Base-by-base conservation (phyloP, 2,329 filamentous ascomycete species). In the Pyrenophora graminea region DNA sequence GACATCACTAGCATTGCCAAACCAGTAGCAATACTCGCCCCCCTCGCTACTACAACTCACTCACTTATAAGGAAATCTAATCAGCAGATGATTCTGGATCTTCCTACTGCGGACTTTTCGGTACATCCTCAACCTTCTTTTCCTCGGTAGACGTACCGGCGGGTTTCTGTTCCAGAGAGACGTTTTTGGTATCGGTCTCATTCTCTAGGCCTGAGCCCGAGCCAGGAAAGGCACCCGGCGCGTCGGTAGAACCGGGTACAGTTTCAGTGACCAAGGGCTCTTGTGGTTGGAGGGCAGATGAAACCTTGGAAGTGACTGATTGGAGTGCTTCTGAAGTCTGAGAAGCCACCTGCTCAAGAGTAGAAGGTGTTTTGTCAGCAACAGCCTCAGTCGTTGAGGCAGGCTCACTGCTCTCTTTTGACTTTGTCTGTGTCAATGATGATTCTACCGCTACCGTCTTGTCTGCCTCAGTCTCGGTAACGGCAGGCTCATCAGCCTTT, bases 161-260 rank as follows among this genome's bases (percentile, higher is more conserved):
- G 23, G 44, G 42, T 23, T 59, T 55, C 31, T 56, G 37, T n/a
- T 57, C 58, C 10, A 47, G 27, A 17, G 44, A 25, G n/a, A 25
- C 32, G 21, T 45, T 42, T 21, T 51, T 50, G n/a, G 25, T 36
- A 19, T 31, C 41, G n/a, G 19, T 36, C 1, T 51, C 41, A 8
- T 59, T 48, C 12, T 44, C 42, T 21, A 55, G 30, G 18, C 50
- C 48, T 18, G 55, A 37, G 4, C 52, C 55, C 13, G 46, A 48
- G 3, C 48, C 58, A 31, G 63, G 60, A 41, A 63, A 66, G 2
- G 61, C 60, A 21, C 63, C 62, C 12, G 60, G 63, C 3, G 59
- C 58, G 8, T 62, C 61, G 6, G 53, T 49, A 13, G 61, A 59
- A 1, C 56, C 61, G 23, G 52, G 40, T 6, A 45, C 51, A 7